Base-by-base conservation (phyloP, 768 basidiomycete genomes). In the Daedaleopsis sinensis region DNA sequence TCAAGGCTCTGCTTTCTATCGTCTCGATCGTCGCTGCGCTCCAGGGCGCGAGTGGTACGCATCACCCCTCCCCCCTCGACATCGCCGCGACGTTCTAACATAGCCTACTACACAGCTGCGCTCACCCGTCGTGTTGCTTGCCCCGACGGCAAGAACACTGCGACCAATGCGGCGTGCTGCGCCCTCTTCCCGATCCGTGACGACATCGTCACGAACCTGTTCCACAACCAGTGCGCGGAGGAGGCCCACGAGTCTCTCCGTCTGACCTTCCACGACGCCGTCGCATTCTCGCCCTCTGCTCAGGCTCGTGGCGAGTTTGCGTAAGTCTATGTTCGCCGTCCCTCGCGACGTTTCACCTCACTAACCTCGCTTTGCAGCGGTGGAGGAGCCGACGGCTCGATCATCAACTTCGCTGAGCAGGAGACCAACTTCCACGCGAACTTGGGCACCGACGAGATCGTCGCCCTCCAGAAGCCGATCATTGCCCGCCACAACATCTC, bases 341-440 rank as follows among this genome's bases (percentile, higher is more conserved):
- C 39, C 18, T 3, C 3, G 18, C 11, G 18, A 3, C 11, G 18
- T 42, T 42, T 42, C 37, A 37, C 27, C 27, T 32, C 27, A 7
- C 27, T 32, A 3, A 32, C 27, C 27, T 3, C 27, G 7, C 7
- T 32, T 42, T 36, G 35, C 58, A 68, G 64, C 36, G 72, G 74
- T 46, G 70, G 68, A 21, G 74, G 74, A 5, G 74, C 73, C 47
- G 82, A 84, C 59, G 84, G 81, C 27, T 83, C 81, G 5, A 78
- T 83, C 62, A 73, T 81, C 58, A 69, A 73, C 5, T 83, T 84
- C 70, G 65, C 68, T 27, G 71, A 74, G 15, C 74, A 76, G 39
- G 83, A 83, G 65, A 69, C 75, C n/a, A 57, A 64, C 3, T 83
- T 78, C 70, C 67, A 71, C 11, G 79, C 80, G 9, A 83, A 83